These are phyloP conservation scores for Cyberlindnera americana DNA, from an alignment of 805 yeast genomes.

Conservation along the genomic window DNA sequence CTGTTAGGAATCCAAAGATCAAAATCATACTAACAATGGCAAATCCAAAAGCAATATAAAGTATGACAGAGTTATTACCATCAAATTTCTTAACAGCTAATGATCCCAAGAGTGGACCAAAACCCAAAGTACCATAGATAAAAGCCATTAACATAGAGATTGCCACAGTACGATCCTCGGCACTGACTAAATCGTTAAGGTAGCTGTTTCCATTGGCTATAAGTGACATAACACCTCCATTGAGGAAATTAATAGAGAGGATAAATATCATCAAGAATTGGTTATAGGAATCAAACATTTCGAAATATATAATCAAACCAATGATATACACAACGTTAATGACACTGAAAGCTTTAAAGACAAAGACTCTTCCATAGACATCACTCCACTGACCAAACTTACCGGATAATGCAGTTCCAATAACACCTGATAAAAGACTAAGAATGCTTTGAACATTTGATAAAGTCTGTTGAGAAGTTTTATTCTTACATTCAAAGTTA, in stretches of 20 bases:
- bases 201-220: conserved; percentile 26
- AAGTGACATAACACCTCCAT: conserved; percentile 26
- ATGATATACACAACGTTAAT: conserved; percentile 15
- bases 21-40: conserved; percentile 9
- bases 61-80: conserved; percentile 6
- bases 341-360: conserved; percentile 18
- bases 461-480: conserved; percentile 15
- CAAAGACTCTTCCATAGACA: conserved; percentile 22
- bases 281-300: conserved; percentile 6
- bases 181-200: conserved; percentile 19
- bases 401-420: conserved; percentile 23
- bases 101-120: conserved; percentile 26
- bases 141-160: conserved; percentile 24
- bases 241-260: conserved; percentile 16
- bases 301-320: conserved; percentile 16
- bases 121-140: conserved; percentile 21
- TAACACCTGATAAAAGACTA: conserved; percentile 19
- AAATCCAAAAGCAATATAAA: conserved; percentile 10
- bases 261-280: conserved; percentile 9
- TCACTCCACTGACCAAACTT: conserved; percentile 26
- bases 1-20: conserved; percentile 9
- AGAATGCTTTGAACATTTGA: conserved; percentile 19
- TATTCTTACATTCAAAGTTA: conserved; percentile 3
- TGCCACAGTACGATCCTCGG: conserved; percentile 17
- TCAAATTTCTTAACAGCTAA: conserved; percentile 13